Conservation (phyloP, 345 rosid genomes). For the Gossypium turneri region DNA sequence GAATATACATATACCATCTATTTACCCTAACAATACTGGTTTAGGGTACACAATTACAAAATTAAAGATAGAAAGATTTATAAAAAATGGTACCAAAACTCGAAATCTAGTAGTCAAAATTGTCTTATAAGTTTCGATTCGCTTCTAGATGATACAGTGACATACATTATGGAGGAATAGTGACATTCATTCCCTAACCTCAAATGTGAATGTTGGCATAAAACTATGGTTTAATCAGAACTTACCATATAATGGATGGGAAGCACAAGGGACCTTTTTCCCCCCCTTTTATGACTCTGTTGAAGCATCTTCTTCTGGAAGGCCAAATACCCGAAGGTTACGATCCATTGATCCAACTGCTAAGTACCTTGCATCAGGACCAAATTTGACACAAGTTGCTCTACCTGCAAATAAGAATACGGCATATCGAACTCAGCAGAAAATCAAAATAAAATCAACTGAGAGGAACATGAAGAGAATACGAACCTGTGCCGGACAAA, state of each 20-base stretch:
- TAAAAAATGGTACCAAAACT: too few relatives aligned
- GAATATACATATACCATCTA: too few relatives aligned
- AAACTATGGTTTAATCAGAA: not conserved
- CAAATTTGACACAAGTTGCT: constrained; percentile 70
- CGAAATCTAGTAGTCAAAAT: not conserved
- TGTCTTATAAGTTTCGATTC: not conserved
- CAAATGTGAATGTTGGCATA: not conserved
- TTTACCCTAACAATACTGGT: not conserved
- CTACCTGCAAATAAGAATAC: constrained; percentile 40
- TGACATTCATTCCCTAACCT: not conserved
- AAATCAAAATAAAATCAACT: not conserved
- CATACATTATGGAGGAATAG: not conserved
- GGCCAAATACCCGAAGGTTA: constrained; percentile 74
- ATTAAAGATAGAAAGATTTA: not conserved
- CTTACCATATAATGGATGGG: not conserved
- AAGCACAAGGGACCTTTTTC: not conserved
- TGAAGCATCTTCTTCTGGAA: constrained; percentile 47
- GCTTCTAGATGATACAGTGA: not conserved
- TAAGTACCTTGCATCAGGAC: constrained; percentile 73
- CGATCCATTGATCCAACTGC: constrained; percentile 95
- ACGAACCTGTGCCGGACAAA: constrained; percentile 94
- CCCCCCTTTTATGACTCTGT: constrained; percentile 35
- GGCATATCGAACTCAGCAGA: not conserved
- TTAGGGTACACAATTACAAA: not conserved
- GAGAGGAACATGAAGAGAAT: not conserved